Percentiles rank a stretch among this genome's conserved stretches.
Conservation (phyloP, 2,329 filamentous ascomycete species). For the Clarireedia homoeocarpa region DNA sequence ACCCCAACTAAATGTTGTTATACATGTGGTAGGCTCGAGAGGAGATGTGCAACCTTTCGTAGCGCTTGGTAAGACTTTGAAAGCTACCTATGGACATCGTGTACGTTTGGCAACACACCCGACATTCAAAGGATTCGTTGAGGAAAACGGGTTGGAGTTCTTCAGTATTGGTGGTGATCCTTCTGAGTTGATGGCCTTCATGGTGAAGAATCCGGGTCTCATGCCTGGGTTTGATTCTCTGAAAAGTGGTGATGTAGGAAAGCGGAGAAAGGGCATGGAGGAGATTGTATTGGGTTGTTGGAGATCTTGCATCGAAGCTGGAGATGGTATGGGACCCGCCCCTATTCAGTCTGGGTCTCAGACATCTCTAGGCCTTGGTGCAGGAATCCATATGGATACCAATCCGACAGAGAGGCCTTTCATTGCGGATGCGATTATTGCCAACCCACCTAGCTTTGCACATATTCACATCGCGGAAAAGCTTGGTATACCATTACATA, state of each 20-base stretch:
- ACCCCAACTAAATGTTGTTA: conserved; percentile 59
- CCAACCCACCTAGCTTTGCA: conserved; percentile 70
- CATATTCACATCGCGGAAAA: conserved; percentile 71
- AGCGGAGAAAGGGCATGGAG: conserved; percentile 65
- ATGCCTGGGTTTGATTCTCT: conserved; percentile 77
- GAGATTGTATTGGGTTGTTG: conserved; percentile 80
- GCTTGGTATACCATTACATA: conserved; percentile 64
- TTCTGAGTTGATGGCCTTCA: conserved; percentile 74
- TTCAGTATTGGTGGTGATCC: conserved; percentile 72
- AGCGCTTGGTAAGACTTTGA: conserved; percentile 57
- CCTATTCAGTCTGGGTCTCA: conserved; percentile 18
- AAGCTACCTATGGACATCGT: conserved; percentile 59
- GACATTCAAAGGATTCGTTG: conserved; percentile 60
- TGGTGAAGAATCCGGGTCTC: conserved; percentile 82
- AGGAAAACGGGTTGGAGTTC: conserved; percentile 66
- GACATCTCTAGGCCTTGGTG: conserved; percentile 19
- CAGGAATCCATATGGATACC: conserved; percentile 29
- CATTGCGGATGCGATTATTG: conserved; percentile 74
- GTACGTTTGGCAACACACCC: conserved; percentile 67
- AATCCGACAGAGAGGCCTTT: conserved; percentile 48
- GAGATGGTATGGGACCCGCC: conserved; percentile 45
- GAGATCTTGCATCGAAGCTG: conserved; percentile 75
- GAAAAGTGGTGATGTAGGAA: conserved; percentile 68
- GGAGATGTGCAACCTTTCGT: conserved; percentile 73
- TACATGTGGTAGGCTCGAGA: conserved; percentile 67